A percentile compares a stretch with the other conserved stretches of the same genome.
Evolutionary conservation across 2,329 filamentous ascomycete genomes (phyloP).

Genomic region (Colletotrichum sp.): DNA sequence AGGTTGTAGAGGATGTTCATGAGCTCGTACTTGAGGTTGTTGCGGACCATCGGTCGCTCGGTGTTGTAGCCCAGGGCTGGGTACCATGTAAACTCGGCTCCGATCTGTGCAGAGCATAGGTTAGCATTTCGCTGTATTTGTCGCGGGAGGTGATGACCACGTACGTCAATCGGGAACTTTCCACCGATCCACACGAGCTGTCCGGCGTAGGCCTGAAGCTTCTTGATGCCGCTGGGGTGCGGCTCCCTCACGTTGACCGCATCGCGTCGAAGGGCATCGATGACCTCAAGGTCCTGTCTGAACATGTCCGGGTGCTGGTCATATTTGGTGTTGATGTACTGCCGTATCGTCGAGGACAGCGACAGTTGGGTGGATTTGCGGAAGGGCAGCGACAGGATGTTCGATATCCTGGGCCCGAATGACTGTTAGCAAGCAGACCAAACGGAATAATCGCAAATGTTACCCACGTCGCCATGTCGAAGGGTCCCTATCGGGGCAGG

Average conservation of each 20-base stretch:
- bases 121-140: conserved; percentile 2
- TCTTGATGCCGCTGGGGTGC: conserved; percentile 83
- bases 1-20: conserved; percentile 95
- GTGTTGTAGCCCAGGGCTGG: conserved; percentile 90
- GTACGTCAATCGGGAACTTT: conserved; percentile 94
- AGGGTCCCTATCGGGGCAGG: background rate
- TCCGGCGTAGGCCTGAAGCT: conserved; percentile 89
- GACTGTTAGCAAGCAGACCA: background rate
- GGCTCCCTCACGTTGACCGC: conserved; percentile 91
- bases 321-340: conserved; percentile 98
- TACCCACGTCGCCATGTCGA: conserved; percentile 32
- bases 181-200: conserved; percentile 92
- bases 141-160: conserved; percentile 27
- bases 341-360: conserved; percentile 82
- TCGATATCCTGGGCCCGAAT: conserved; percentile 39
- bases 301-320: conserved; percentile 99
- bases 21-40: conserved; percentile 81
- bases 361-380: conserved; percentile 82
- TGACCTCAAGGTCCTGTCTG: conserved; percentile 80
- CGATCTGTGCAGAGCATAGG: conserved; percentile 63
- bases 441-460: background rate
- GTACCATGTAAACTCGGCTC: conserved; percentile 96
- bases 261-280: conserved; percentile 82
- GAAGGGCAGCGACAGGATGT: conserved; percentile 83
- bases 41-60: conserved; percentile 70